Percentiles rank a stretch among this genome's conserved stretches.
Evolutionary conservation across 2,329 filamentous ascomycete genomes (phyloP).

Genomic region (Cercospora canescens): DNA sequence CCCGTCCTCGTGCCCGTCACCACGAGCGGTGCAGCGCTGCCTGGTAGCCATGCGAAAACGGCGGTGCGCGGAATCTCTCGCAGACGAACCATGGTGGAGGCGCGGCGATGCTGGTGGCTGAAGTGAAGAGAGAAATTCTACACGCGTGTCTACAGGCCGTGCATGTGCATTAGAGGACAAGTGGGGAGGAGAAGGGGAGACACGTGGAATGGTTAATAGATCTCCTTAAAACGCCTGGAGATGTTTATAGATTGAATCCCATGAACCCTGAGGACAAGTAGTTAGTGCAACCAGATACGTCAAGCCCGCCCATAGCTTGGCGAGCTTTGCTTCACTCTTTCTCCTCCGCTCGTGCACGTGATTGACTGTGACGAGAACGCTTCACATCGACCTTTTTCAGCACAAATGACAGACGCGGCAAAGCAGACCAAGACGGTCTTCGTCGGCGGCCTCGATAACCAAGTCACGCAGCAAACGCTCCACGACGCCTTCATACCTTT

Average conservation of each 20-base stretch:
- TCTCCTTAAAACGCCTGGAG: constrained; percentile 7
- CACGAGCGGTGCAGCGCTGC: constrained; percentile 73
- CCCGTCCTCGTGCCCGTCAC: constrained; percentile 94
- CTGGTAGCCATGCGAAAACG: constrained; percentile 94
- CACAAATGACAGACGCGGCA: constrained; percentile 74
- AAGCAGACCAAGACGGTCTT: constrained; percentile 80
- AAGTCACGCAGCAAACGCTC: constrained; percentile 72
- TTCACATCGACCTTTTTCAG: not conserved
- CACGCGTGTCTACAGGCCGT: not conserved
- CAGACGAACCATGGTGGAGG: constrained; percentile 77
- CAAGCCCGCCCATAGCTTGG: not conserved
- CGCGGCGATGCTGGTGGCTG: not conserved
- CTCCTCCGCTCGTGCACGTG: constrained; percentile 2
- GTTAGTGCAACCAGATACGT: constrained; percentile 3
- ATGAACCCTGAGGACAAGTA: constrained; percentile 4
- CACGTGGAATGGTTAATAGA: not conserved
- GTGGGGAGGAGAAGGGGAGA: not conserved
- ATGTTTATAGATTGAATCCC: constrained; percentile 2
- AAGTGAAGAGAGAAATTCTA: constrained; percentile 2
- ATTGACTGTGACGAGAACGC: not conserved
- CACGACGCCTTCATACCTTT: constrained; percentile 95
- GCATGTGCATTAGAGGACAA: constrained; percentile 9
- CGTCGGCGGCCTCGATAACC: constrained; percentile 81
- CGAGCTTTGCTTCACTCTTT: constrained; percentile 5
- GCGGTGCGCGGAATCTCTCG: constrained; percentile 96